A percentile compares a stretch with the other conserved stretches of the same genome.
phyloP scores from a whole-genome alignment of 805 yeast genomes.

The Metschnikowia hibisci region DNA sequence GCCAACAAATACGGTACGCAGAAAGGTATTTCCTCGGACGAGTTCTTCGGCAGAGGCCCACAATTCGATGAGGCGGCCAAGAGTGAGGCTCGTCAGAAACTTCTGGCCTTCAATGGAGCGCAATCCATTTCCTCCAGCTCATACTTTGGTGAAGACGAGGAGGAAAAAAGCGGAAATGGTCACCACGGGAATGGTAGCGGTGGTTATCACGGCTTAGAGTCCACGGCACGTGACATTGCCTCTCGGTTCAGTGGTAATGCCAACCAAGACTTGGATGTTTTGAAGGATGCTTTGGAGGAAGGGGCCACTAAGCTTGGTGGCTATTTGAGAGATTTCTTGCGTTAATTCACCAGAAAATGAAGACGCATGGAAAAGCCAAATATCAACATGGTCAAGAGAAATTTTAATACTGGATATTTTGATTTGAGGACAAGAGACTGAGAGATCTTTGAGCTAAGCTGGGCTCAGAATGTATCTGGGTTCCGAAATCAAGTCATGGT shows the following conservation, averaged over 20 bases:
- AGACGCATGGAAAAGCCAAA: too few species aligned
- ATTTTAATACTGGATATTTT: too few species aligned
- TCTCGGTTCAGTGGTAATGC: constrained; percentile 68
- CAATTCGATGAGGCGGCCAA: constrained; percentile 73
- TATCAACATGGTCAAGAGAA: too few species aligned
- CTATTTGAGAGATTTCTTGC: constrained; percentile 80
- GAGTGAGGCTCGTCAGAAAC: constrained; percentile 75
- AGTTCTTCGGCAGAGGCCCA: constrained; percentile 82
- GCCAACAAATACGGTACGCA: constrained; percentile 78
- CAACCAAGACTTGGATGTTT: constrained; percentile 83
- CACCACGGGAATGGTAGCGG: constrained; percentile 13
- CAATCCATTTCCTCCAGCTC: constrained; percentile 87
- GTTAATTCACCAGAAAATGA: constrained; percentile 20
- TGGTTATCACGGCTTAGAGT: constrained; percentile 48
- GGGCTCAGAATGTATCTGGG: too few species aligned
- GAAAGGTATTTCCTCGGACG: constrained; percentile 95
- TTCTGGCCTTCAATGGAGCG: constrained; percentile 80
- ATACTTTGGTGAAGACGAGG: constrained; percentile 84
- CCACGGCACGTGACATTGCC: constrained; percentile 58
- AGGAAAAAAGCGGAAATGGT: constrained; percentile 20
- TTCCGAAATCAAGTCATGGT: too few species aligned
- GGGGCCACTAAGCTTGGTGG: constrained; percentile 90
- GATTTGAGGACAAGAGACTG: too few species aligned
- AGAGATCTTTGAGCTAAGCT: too few species aligned
- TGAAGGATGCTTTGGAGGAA: constrained; percentile 88